phyloP scores from a whole-genome alignment of 805 yeast species.

The Diddensiella transvaalensis region DNA sequence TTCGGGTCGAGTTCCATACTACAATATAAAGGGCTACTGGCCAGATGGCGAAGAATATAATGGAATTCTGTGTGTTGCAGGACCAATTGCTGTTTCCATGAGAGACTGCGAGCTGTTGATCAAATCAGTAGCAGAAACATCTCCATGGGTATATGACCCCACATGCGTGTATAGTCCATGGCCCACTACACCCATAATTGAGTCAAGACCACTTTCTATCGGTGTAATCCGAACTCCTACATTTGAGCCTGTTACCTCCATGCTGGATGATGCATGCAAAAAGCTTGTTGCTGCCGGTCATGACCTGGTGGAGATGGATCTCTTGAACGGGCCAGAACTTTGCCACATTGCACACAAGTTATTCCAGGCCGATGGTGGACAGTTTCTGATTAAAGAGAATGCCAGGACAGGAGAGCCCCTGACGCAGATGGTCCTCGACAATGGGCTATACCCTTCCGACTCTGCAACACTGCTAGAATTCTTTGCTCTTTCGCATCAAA shows the following conservation, averaged over 20 bases:
- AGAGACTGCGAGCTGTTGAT: conserved; percentile 68
- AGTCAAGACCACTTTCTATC: conserved; percentile 43
- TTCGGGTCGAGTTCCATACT: conserved; percentile 5
- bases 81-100: conserved; percentile 62
- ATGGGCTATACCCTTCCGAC: conserved; percentile 26
- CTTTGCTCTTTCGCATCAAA: conserved; percentile 5
- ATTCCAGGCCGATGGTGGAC: conserved; percentile 58
- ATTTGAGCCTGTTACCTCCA: conserved; percentile 37
- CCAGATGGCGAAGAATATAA: conserved; percentile 40
- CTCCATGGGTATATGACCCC: conserved; percentile 23
- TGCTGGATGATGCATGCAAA: conserved; percentile 40
- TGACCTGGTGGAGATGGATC: conserved; percentile 26
- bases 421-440: conserved; percentile 22
- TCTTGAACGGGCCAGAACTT: conserved; percentile 24
- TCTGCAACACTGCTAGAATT: conserved; percentile 16
- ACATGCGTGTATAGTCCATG: conserved; percentile 23
- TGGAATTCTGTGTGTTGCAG: conserved; percentile 45
- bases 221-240: conserved; percentile 18
- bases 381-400: conserved; percentile 49
- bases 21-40: conserved; percentile 43
- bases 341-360: conserved; percentile 28
- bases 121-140: conserved; percentile 35
- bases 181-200: conserved; percentile 12
- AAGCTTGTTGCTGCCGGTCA: conserved; percentile 16
- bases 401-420: conserved; percentile 70